Evolutionary conservation across 129 eudicot species (phyloP).

Genomic region (Flaveria brownii): DNA sequence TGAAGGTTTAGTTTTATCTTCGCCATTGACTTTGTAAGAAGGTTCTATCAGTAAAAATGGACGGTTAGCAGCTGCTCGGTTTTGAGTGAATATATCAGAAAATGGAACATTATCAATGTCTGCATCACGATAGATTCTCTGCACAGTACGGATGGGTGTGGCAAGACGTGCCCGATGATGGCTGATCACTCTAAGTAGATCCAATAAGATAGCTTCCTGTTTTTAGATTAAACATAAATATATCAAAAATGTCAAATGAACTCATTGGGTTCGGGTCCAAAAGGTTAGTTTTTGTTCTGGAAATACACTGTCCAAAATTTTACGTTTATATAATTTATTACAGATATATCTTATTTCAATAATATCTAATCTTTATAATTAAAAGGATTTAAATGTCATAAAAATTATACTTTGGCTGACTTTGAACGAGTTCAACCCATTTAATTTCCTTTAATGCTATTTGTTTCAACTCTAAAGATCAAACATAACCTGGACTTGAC

Average conservation of each 20-base stretch:
- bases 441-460: neutral
- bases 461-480: neutral
- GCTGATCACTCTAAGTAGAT: conserved; percentile 78
- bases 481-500: neutral
- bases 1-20: conserved; percentile 52
- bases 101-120: conserved; percentile 55
- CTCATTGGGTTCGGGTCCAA: neutral
- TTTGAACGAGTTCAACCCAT: neutral
- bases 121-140: conserved; percentile 56
- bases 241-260: neutral
- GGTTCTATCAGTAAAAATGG: conserved; percentile 63
- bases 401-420: neutral
- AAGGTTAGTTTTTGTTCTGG: neutral
- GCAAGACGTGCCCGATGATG: conserved; percentile 85
- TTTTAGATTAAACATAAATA: conserved; percentile 10
- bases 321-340: neutral
- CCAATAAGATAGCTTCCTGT: conserved; percentile 76
- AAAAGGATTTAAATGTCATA: neutral
- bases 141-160: conserved; percentile 73
- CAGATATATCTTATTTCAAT: no score
- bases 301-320: neutral
- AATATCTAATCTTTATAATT: neutral
- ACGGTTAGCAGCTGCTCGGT: conserved; percentile 49
- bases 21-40: conserved; percentile 50
- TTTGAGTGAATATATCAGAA: conserved; percentile 47